Conservation (phyloP, 2,329 filamentous ascomycete genomes). For the Penicillium sp. region DNA sequence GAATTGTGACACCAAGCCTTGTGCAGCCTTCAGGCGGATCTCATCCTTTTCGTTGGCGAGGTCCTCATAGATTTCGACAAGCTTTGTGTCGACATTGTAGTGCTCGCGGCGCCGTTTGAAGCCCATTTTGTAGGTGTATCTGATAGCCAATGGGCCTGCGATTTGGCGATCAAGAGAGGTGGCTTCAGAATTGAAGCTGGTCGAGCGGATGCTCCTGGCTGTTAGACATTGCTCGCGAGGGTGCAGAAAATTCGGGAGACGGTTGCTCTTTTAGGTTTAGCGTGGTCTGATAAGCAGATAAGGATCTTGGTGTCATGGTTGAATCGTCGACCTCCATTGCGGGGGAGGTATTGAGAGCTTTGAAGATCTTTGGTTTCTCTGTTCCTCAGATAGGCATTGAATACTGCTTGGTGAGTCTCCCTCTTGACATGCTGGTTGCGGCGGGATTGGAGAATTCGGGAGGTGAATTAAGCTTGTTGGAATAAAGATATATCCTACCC, state of each 20-base stretch:
- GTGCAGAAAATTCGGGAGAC: slow-evolving; percentile 19
- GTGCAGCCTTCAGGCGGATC: slow-evolving; percentile 46
- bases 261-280: slow-evolving; percentile 20
- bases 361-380: not conserved
- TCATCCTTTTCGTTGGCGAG: slow-evolving; percentile 48
- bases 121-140: slow-evolving; percentile 25
- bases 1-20: slow-evolving; percentile 44
- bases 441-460: not conserved
- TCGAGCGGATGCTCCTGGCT: slow-evolving; percentile 13
- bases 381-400: not conserved
- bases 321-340: not conserved
- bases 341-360: not conserved
- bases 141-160: not conserved
- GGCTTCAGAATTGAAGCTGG: slow-evolving; percentile 12
- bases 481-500: not conserved
- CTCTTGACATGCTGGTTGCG: not conserved
- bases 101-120: slow-evolving; percentile 43
- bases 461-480: not conserved
- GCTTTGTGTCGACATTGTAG: slow-evolving; percentile 44
- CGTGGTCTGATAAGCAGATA: slow-evolving; percentile 22
- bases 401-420: not conserved
- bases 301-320: not conserved
- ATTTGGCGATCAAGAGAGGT: not conserved
- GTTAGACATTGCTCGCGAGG: slow-evolving; percentile 11
- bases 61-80: slow-evolving; percentile 51